phyloP scores from a whole-genome alignment of 1,139 yeast genomes.

The Yamadazyma jaroonii region DNA sequence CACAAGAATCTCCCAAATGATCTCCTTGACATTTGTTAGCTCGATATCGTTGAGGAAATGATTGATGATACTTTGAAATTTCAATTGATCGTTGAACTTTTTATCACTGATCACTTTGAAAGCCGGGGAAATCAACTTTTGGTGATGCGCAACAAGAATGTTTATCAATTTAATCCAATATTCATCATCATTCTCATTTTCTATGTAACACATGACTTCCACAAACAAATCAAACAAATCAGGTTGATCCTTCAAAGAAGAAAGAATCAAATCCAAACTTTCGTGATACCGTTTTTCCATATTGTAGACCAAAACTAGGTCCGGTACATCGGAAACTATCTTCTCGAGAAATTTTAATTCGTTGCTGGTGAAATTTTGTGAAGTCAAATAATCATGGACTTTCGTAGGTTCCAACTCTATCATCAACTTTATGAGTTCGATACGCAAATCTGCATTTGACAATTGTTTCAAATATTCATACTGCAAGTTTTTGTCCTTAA shows the following conservation, averaged over 20 bases:
- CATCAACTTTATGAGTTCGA: constrained; percentile 34
- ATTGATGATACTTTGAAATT: constrained; percentile 51
- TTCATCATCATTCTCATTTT: constrained; percentile 25
- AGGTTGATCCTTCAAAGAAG: constrained; percentile 11
- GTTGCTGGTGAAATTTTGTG: neutral
- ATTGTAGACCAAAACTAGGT: constrained; percentile 27
- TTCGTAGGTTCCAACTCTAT: constrained; percentile 19
- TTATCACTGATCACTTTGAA: constrained; percentile 49
- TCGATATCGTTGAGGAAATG: constrained; percentile 36
- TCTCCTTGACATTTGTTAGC: constrained; percentile 56
- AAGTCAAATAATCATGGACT: constrained; percentile 16
- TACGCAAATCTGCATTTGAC: constrained; percentile 6
- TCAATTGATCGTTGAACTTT: constrained; percentile 29
- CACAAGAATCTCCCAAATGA: constrained; percentile 60
- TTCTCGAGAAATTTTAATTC: constrained; percentile 15
- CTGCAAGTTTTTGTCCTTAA: constrained; percentile 22
- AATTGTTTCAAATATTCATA: constrained; percentile 27
- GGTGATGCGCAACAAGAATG: constrained; percentile 22
- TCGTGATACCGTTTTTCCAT: constrained; percentile 19
- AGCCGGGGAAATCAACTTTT: constrained; percentile 44
- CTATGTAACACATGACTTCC: constrained; percentile 28
- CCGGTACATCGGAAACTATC: constrained; percentile 25
- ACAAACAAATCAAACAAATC: constrained; percentile 28
- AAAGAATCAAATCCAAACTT: constrained; percentile 27
- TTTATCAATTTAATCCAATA: constrained; percentile 40